phyloP scores from a whole-genome alignment of 139 green algal genomes.

The Coelastrella sp. region DNA sequence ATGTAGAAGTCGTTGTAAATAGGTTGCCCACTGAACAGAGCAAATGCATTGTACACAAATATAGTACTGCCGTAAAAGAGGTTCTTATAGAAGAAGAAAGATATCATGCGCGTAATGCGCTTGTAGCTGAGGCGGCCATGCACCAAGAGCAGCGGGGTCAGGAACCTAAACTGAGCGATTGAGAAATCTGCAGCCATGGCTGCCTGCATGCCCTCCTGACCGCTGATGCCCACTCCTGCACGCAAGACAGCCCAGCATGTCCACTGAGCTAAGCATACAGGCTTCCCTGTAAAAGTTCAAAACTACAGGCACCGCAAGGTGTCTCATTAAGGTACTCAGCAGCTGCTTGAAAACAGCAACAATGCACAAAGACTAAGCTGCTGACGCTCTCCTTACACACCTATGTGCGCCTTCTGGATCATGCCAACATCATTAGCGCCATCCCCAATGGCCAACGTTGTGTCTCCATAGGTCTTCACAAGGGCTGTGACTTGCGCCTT shows the following conservation, averaged over 20 bases:
- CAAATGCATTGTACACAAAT: constrained; percentile 80
- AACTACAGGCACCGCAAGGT: too few relatives aligned
- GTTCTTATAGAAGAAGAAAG: constrained; percentile 93
- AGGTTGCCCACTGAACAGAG: constrained; percentile 76
- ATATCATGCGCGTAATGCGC: constrained; percentile 85
- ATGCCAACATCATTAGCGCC: constrained; percentile 99
- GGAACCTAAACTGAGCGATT: constrained; percentile 96
- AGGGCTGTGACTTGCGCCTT: constrained; percentile 81
- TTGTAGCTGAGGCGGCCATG: constrained; percentile 90
- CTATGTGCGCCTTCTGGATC: constrained; percentile 83
- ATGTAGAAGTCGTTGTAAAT: constrained; percentile 88
- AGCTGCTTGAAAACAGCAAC: too few relatives aligned
- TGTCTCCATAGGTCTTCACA: constrained; percentile 70
- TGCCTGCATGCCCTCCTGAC: constrained; percentile 94
- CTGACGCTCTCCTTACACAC: too few relatives aligned
- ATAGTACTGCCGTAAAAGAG: constrained; percentile 86
- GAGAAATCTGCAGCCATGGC: constrained; percentile 88
- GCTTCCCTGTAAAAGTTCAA: too few relatives aligned
- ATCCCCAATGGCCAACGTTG: constrained; percentile 96
- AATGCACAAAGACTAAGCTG: too few relatives aligned
- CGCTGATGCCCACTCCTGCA: constrained; percentile 96
- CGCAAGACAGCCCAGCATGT: background rate
- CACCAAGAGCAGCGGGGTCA: constrained; percentile 84
- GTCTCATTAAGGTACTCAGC: too few relatives aligned
- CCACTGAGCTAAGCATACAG: background rate